Evolutionary conservation across 2,329 filamentous ascomycete species (phyloP), one percentile per base, ranked within the genome.

Genomic region (Clathrospora elynae): DNA sequence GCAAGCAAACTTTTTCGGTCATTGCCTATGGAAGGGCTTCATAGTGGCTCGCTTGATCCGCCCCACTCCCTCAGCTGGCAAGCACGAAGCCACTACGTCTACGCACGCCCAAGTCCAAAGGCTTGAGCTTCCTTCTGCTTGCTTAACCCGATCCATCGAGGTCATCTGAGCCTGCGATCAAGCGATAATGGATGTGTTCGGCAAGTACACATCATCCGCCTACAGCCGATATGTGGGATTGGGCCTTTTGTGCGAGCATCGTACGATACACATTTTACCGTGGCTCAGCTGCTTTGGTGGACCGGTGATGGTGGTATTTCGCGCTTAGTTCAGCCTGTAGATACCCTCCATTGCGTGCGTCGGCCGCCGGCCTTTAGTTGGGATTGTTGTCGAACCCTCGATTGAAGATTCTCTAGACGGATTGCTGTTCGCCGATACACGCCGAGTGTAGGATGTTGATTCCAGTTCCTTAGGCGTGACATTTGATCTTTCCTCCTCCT

Each of bases 321-420:
- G 20, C 19, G 16, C 17, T 2, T 34, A 13, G 10, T 49, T 68
- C 64, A 67, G 17, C 55, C 55, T 32, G 61, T 58, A 17, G 52
- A 42, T 4, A 69, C 59, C 3, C 59, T 64, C 67, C 67, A 70
- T 38, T 67, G 59, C 18, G 65, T 67, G 12, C 66, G 60, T 31
- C 63, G n/a, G n/a, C n/a, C n/a, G 54, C 66, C 66, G 68, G 32
- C 64, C 64, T 35, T 61, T 55, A 17, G 46, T 59, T 2, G 63
- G 61, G 4, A 55, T 55, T 3, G 62, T 67, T 31, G 61, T 50
- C 6, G 55, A 62, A 13, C 62, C 62, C 29, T 56, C 52, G 6
- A 67, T 46, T 1, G 46, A 43, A 1, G 42, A 18, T 34, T 57
- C 46, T 8, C 36, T 34, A 3, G 37, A 26, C 2, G 57, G 48